phyloP scores from a whole-genome alignment of 768 basidiomycete species.

The Mycena albidolilacea region DNA sequence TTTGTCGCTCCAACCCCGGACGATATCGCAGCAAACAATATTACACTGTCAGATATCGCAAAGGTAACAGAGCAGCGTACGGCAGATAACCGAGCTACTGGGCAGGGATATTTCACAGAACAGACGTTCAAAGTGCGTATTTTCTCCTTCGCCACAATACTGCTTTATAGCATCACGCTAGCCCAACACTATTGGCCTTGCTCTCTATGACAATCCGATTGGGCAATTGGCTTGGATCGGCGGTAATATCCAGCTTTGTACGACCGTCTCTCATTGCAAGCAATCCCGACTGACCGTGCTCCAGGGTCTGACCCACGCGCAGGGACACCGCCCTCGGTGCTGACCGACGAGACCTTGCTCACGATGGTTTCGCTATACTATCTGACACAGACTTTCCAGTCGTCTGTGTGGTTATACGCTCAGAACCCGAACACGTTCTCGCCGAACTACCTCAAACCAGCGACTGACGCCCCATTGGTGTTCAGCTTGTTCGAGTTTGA shows the following conservation, averaged over 20 bases:
- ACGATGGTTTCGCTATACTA: conserved; percentile 45
- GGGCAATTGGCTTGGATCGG: conserved; percentile 48
- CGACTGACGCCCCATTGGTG: conserved; percentile 20
- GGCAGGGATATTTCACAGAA: conserved; percentile 16
- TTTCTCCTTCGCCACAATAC: not conserved
- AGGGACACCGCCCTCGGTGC: conserved; percentile 23
- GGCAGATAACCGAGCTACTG: not conserved
- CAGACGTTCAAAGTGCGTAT: conserved; percentile 19
- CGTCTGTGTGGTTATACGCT: conserved; percentile 39
- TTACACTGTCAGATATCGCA: conserved; percentile 7
- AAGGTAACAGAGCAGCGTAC: conserved; percentile 21
- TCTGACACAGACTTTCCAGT: conserved; percentile 42
- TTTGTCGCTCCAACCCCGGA: conserved; percentile 19
- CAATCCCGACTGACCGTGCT: not conserved
- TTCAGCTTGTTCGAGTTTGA: conserved; percentile 15
- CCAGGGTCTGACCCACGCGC: conserved; percentile 33
- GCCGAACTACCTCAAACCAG: conserved; percentile 2
- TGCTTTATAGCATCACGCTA: conserved; percentile 15
- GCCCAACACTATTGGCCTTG: conserved; percentile 45
- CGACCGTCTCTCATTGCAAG: not conserved
- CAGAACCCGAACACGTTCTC: conserved; percentile 7
- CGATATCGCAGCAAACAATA: conserved; percentile 15
- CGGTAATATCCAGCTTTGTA: conserved; percentile 41
- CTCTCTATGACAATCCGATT: conserved; percentile 44
- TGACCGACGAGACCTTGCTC: conserved; percentile 32